Evolutionary conservation across 768 basidiomycete genomes (phyloP), one percentile per base, ranked within the genome.

Genomic region (Coprinellus micaceus): DNA sequence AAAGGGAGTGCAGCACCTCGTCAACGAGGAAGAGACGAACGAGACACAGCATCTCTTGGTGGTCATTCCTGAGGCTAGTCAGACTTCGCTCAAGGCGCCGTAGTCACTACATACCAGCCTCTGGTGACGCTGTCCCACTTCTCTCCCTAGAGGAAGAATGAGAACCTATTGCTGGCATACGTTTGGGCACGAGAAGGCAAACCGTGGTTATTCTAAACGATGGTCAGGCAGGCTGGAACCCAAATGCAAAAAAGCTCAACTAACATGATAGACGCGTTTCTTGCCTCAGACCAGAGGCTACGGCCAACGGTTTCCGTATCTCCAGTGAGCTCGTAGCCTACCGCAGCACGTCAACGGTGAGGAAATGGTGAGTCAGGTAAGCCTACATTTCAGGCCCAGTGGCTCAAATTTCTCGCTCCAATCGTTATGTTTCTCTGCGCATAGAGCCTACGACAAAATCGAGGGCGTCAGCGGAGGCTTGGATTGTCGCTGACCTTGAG

Each of bases 81-180:
- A 5, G 13, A 5, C n/a, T 43, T 6, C 13, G 7, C 13, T 43
- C 19, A 43, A 10, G 40, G 15, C 26, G 30, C 28, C 28, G 54
- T 44, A 26, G 11, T 39, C 17, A 19, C 37, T 33, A 43, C 46
- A 45, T 58, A 90, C 92, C 89, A 95, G 63, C 85, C 89, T 43
- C 96, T 79, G 5, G 95, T 98, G 54, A 99, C 71, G 48, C 91
- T 89, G 62, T 98, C 96, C 89, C 93, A 95, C 71, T 99, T 99
- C 71, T 99, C 96, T 2, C 90, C 91, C 89, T 94, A 15, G 33
- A 21, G 48, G 19, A 36, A 59, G 52, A 19, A 7, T 37, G 33
- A 24, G 46, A n/a, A 52, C 19, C 26, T 36, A 26, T 47, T 24
- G 17, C 12, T 44, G 25, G 30, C 40, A 7, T 40, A 15, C 22